phyloP scores from a whole-genome alignment of 345 rosid species.

The Ceriops tagal region DNA sequence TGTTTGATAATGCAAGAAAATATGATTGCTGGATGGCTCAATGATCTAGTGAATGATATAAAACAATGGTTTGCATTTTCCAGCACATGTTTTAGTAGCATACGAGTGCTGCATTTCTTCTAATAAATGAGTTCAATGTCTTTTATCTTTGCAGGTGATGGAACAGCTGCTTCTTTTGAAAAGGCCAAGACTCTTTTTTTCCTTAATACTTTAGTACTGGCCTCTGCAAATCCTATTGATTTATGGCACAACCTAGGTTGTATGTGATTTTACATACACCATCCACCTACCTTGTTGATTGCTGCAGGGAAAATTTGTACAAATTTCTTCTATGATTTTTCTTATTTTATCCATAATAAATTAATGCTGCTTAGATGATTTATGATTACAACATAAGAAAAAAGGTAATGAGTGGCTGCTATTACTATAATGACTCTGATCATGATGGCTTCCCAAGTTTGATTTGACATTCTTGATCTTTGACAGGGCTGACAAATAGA shows the following conservation, averaged over 20 bases:
- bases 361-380: no score
- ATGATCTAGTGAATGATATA: background rate
- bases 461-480: constrained; percentile 90
- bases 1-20: no score
- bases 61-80: background rate
- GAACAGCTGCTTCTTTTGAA: constrained; percentile 95
- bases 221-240: constrained; percentile 96
- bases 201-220: constrained; percentile 82
- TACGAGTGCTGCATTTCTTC: background rate
- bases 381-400: no score
- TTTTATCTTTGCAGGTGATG: constrained; percentile 64
- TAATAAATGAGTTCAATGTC: constrained; percentile 1
- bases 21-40: background rate
- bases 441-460: constrained; percentile 52
- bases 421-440: background rate
- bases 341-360: no score
- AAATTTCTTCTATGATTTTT: no score
- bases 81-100: background rate
- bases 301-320: no score
- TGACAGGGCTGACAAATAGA: constrained; percentile 90
- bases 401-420: background rate
- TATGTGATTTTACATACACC: constrained; percentile 89
- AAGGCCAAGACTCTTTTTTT: constrained; percentile 94
- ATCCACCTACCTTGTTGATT: constrained; percentile 74
- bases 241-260: constrained; percentile 86